phyloP scores from a whole-genome alignment of 2,329 filamentous ascomycete genomes.

The Alternaria hordeiaustralica region DNA sequence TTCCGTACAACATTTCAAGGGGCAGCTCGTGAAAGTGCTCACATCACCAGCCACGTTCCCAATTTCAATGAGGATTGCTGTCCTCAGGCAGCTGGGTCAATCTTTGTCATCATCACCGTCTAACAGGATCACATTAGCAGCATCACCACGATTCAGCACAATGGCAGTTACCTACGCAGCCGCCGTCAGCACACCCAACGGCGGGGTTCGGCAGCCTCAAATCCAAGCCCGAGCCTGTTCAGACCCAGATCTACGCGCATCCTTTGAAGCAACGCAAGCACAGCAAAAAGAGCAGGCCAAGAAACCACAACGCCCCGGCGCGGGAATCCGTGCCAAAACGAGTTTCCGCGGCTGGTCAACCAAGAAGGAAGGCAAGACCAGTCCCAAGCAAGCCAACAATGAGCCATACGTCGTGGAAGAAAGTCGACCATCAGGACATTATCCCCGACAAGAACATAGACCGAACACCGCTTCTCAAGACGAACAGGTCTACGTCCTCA shows the following conservation, averaged over 20 bases:
- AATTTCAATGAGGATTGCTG: conserved; percentile 5
- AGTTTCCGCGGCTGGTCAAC: conserved; percentile 21
- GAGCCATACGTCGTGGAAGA: conserved; percentile 16
- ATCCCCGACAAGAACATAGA: conserved; percentile 27
- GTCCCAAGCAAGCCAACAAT: not conserved
- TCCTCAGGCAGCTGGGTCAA: conserved; percentile 3
- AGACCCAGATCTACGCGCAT: conserved; percentile 15
- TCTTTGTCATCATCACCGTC: not conserved
- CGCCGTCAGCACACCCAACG: conserved; percentile 27
- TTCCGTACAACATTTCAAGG: conserved; percentile 8
- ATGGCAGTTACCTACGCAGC: conserved; percentile 28
- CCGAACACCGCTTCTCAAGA: conserved; percentile 43
- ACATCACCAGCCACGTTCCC: not conserved
- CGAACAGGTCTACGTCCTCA: conserved; percentile 52
- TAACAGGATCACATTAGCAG: not conserved
- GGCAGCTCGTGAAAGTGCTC: not conserved
- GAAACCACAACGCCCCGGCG: conserved; percentile 19
- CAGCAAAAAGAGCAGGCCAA: conserved; percentile 3
- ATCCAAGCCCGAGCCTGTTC: conserved; percentile 20
- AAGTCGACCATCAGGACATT: conserved; percentile 1
- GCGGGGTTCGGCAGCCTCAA: conserved; percentile 16
- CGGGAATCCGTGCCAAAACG: conserved; percentile 17
- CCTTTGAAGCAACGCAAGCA: conserved; percentile 9
- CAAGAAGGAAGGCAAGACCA: conserved; percentile 15
- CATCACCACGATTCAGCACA: not conserved